phyloP scores from a whole-genome alignment of 345 rosid genomes.

The Aquilaria malaccensis region DNA sequence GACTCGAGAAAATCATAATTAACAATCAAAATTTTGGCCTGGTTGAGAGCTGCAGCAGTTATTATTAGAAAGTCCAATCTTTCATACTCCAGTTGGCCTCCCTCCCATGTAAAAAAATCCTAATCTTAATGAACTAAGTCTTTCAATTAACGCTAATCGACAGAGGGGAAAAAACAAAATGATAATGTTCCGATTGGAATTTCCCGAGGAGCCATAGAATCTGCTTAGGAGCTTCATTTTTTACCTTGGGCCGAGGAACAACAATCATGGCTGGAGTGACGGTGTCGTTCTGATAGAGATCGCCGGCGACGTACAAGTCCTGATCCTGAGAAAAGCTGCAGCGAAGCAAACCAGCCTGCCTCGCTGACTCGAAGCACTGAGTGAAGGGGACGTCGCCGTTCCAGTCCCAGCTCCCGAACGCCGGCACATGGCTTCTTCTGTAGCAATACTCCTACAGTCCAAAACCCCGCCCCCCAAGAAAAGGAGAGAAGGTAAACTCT shows the following conservation, averaged over 20 bases:
- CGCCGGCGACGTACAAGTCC: constrained; percentile 88
- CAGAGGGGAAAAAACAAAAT: too few relatives aligned
- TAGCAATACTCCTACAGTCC: constrained; percentile 24
- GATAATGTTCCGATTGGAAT: too few relatives aligned
- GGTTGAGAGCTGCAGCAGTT: too few relatives aligned
- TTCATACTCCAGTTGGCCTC: too few relatives aligned
- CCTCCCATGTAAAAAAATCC: too few relatives aligned
- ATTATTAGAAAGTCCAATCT: too few relatives aligned
- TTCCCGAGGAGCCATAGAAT: too few relatives aligned
- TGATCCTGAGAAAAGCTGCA: constrained; percentile 68
- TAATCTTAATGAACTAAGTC: too few relatives aligned
- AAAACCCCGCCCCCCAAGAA: neutral
- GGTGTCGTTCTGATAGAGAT: constrained; percentile 65
- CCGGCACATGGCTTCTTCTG: constrained; percentile 69
- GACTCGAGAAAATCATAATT: too few relatives aligned
- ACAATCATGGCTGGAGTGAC: constrained; percentile 89
- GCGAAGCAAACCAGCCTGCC: constrained; percentile 62
- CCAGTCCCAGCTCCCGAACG: constrained; percentile 99
- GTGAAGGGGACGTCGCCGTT: constrained; percentile 77
- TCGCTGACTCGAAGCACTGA: constrained; percentile 83
- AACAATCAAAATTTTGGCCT: too few relatives aligned
- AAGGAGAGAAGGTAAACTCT: neutral
- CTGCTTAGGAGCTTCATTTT: neutral
- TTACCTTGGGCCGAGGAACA: constrained; percentile 79
- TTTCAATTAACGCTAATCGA: too few relatives aligned